phyloP scores from a whole-genome alignment of 192 early-diverging fungal species.

The Chytriomyces sp. region DNA sequence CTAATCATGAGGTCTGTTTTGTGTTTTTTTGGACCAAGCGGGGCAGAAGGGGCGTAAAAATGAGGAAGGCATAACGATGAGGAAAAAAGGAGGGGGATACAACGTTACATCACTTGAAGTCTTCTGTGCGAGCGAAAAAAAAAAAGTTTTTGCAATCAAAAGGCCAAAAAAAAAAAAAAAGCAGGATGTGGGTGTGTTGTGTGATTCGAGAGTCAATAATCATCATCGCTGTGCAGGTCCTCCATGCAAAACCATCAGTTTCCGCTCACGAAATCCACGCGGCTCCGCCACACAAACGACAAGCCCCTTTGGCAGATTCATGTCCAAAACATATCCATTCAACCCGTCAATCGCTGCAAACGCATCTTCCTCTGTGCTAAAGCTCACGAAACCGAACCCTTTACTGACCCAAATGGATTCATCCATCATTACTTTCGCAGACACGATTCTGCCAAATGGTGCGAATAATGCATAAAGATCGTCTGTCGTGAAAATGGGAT shows the following conservation, averaged over 20 bases:
- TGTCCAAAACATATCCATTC: constrained; percentile 46
- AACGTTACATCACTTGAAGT: not conserved
- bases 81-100: no score
- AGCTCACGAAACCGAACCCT: constrained; percentile 60
- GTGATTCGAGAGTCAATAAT: not conserved
- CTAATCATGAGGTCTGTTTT: not conserved
- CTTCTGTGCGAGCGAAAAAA: not conserved
- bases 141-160: not conserved
- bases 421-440: constrained; percentile 59
- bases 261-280: constrained; percentile 50
- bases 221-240: not conserved
- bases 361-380: constrained; percentile 44
- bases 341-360: constrained; percentile 43
- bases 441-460: constrained; percentile 49
- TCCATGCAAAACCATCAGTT: constrained; percentile 48
- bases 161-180: no score
- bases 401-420: constrained; percentile 48
- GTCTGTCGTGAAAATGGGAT: constrained; percentile 47
- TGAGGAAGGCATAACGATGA: no score
- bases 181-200: no score
- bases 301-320: constrained; percentile 35
- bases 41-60: no score
- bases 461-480: constrained; percentile 55
- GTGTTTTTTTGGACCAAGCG: not conserved
- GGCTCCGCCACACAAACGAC: constrained; percentile 63